A percentile compares a stretch with the other conserved stretches of the same genome.
These are phyloP conservation scores for Metarhizium robertsii DNA, from an alignment of 2,329 filamentous ascomycete genomes.

Conservation along the genomic window DNA sequence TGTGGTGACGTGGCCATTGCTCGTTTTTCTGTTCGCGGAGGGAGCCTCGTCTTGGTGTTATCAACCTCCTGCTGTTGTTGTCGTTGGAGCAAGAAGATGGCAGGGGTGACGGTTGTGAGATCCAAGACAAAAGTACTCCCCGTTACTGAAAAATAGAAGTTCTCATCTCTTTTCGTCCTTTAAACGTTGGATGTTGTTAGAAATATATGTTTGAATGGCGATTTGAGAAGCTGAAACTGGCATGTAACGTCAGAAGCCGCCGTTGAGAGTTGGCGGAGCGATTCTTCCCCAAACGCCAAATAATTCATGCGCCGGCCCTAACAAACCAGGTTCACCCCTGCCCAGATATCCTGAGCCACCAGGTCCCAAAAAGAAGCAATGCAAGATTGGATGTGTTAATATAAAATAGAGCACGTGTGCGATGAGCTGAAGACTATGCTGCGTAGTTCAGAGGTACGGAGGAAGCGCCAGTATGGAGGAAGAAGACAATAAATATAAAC, in stretches of 20 bases:
- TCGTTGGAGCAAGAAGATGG: background rate
- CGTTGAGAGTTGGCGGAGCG: background rate
- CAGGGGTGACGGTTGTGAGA: background rate
- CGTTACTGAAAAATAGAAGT: background rate
- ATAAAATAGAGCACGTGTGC: background rate
- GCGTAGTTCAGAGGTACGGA: background rate
- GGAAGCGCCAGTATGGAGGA: background rate
- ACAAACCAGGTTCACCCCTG: conserved; percentile 1
- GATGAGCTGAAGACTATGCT: background rate
- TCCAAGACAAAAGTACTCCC: background rate
- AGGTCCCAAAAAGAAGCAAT: background rate
- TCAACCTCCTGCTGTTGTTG: background rate
- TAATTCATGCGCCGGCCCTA: background rate
- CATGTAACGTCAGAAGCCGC: background rate
- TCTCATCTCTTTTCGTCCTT: background rate
- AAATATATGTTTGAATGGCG: background rate
- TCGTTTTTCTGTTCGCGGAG: background rate
- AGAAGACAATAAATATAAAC: background rate
- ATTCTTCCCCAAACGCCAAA: background rate
- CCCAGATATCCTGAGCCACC: background rate
- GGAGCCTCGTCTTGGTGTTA: background rate
- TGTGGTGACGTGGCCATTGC: conserved; percentile 1
- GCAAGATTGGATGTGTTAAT: background rate
- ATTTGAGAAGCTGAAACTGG: background rate
- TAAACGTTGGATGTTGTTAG: background rate